These are phyloP conservation scores for Erythrobasidium hasegawianum DNA, from an alignment of 1,284 basidiomycete genomes.

Conservation along the genomic window DNA sequence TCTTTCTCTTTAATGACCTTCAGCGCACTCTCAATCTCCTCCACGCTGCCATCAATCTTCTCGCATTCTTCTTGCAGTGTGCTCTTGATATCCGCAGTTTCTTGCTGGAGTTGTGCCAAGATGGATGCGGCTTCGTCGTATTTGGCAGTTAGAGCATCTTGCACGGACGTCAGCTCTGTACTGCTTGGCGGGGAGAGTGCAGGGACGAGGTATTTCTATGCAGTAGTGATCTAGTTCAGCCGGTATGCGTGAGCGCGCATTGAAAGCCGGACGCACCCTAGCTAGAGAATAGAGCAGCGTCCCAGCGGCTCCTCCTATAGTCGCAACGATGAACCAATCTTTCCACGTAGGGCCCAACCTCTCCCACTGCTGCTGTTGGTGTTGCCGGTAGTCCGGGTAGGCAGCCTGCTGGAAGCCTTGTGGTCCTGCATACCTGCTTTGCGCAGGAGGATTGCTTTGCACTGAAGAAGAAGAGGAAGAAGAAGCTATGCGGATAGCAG, in stretches of 20 bases:
- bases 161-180: conserved; percentile 84
- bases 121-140: conserved; percentile 81
- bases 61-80: conserved; percentile 68
- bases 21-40: conserved; percentile 70
- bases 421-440: background rate
- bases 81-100: conserved; percentile 68
- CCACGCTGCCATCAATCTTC: conserved; percentile 77
- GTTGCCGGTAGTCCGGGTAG: no score
- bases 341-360: conserved; percentile 72
- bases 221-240: background rate
- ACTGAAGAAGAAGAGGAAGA: background rate
- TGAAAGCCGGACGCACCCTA: conserved; percentile 57
- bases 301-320: conserved; percentile 82
- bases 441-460: background rate
- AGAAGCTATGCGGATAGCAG: conserved; percentile 67
- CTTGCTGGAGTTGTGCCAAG: conserved; percentile 55
- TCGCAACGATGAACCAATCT: conserved; percentile 93
- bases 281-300: conserved; percentile 84
- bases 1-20: conserved; percentile 75
- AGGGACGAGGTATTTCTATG: conserved; percentile 83
- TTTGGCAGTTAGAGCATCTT: conserved; percentile 76
- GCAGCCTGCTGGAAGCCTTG: background rate
- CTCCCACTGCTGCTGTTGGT: background rate
- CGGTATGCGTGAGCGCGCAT: background rate
- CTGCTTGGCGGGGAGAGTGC: conserved; percentile 84